phyloP scores from a whole-genome alignment of 352 stramenopile species.

The Globisporangium sylvaticum region DNA sequence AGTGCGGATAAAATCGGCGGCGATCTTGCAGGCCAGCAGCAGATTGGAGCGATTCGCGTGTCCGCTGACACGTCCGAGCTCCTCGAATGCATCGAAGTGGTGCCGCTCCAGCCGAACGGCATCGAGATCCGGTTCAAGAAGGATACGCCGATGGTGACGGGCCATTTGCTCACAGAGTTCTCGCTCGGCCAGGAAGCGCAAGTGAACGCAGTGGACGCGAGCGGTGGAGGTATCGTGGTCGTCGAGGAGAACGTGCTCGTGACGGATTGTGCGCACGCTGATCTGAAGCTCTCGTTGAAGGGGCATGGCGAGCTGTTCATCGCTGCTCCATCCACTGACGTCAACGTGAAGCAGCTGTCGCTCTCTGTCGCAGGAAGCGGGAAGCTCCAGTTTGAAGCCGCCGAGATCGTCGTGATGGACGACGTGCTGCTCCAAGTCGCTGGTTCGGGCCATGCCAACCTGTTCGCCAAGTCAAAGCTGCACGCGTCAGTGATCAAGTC shows the following conservation, averaged over 20 bases:
- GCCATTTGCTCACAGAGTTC: constrained; percentile 12
- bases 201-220: not conserved
- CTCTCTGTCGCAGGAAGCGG: constrained; percentile 9
- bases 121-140: constrained; percentile 16
- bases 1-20: not conserved
- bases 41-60: constrained; percentile 8
- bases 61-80: constrained; percentile 2
- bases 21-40: not conserved
- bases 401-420: not conserved
- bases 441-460: not conserved
- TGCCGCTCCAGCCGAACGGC: constrained; percentile 5
- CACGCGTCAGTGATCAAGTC: constrained; percentile 10
- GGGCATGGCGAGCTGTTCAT: constrained; percentile 9
- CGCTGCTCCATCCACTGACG: not conserved
- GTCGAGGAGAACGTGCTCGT: constrained; percentile 13
- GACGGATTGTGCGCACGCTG: not conserved
- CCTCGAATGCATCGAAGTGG: constrained; percentile 15
- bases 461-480: not conserved
- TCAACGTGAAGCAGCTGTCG: constrained; percentile 3
- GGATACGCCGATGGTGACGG: not conserved
- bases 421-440: constrained; percentile 9
- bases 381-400: constrained; percentile 3
- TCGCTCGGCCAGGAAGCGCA: not conserved
- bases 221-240: constrained; percentile 9
- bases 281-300: constrained; percentile 1